These are phyloP conservation scores for Lavandula angustifolia DNA, from an alignment of 257 asterid genomes.

Conservation along the genomic window DNA sequence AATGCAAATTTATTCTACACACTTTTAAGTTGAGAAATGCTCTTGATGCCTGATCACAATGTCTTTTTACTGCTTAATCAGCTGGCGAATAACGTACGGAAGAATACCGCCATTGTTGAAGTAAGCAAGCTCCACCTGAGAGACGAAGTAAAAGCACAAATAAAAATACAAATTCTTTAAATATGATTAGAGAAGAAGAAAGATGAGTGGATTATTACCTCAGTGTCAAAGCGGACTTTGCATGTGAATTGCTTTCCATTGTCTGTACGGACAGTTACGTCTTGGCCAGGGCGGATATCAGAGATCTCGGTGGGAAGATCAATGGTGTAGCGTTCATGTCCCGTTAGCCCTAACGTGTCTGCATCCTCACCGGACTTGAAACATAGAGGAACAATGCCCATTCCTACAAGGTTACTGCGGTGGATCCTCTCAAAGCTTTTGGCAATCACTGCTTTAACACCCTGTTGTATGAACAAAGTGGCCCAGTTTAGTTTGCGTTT, in stretches of 20 bases:
- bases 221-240: slow-evolving; percentile 85
- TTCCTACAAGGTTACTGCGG: slow-evolving; percentile 92
- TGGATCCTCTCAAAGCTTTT: slow-evolving; percentile 95
- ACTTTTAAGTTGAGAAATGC: slow-evolving; percentile 30
- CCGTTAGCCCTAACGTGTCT: slow-evolving; percentile 82
- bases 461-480: slow-evolving; percentile 43
- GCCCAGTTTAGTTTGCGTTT: not conserved
- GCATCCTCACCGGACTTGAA: slow-evolving; percentile 97
- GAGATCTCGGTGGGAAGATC: slow-evolving; percentile 78
- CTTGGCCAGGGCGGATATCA: slow-evolving; percentile 94
- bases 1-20: slow-evolving; percentile 37
- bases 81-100: slow-evolving; percentile 79
- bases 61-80: slow-evolving; percentile 49
- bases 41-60: slow-evolving; percentile 20
- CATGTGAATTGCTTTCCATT: slow-evolving; percentile 81
- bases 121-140: slow-evolving; percentile 67
- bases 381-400: slow-evolving; percentile 94
- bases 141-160: not conserved
- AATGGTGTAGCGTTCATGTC: slow-evolving; percentile 83
- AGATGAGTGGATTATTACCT: slow-evolving; percentile 48
- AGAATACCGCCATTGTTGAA: slow-evolving; percentile 91
- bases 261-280: slow-evolving; percentile 66
- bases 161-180: not conserved
- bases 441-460: slow-evolving; percentile 95
- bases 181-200: not conserved